Evolutionary conservation across 352 stramenopile species (phyloP).

Genomic region (Phytophthora sp.): DNA sequence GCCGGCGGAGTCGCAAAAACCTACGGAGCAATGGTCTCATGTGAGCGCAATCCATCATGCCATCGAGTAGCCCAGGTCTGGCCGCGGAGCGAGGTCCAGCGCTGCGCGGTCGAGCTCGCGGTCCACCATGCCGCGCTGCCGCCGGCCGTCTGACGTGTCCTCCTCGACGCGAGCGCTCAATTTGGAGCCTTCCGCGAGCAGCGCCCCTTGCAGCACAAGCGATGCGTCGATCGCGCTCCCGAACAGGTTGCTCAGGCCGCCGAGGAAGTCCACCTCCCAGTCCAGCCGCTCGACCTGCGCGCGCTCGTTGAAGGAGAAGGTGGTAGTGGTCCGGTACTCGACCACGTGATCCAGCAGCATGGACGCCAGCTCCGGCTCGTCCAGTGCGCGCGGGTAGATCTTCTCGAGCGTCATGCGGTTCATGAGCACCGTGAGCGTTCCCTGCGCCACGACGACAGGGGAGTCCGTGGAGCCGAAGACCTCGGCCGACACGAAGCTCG

Average conservation of each 20-base stretch:
- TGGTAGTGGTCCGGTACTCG: slow-evolving; percentile 41
- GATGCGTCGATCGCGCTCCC: slow-evolving; percentile 30
- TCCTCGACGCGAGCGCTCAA: slow-evolving; percentile 35
- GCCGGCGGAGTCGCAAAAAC: not conserved
- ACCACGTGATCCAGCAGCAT: slow-evolving; percentile 42
- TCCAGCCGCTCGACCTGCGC: slow-evolving; percentile 49
- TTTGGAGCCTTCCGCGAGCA: slow-evolving; percentile 35
- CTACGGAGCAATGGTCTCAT: not conserved
- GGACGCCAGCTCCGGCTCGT: slow-evolving; percentile 44
- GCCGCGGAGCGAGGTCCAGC: not conserved
- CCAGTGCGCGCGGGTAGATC: slow-evolving; percentile 52
- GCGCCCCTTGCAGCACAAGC: slow-evolving; percentile 29
- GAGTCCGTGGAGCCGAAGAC: slow-evolving; percentile 52
- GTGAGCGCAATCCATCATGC: not conserved
- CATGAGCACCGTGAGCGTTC: slow-evolving; percentile 37
- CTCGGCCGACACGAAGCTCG: slow-evolving; percentile 41
- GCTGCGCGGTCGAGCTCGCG: slow-evolving; percentile 7
- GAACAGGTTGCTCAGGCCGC: slow-evolving; percentile 41
- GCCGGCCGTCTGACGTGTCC: slow-evolving; percentile 22
- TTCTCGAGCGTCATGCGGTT: slow-evolving; percentile 46
- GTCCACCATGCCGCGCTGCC: slow-evolving; percentile 22
- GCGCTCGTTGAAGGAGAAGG: slow-evolving; percentile 52
- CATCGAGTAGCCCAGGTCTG: slow-evolving; percentile 13
- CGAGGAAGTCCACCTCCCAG: slow-evolving; percentile 50
- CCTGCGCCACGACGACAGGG: slow-evolving; percentile 61